Evolutionary conservation across 1,139 yeast genomes (phyloP), one percentile per base, ranked within the genome.

Genomic region (Yueomyces sp.): DNA sequence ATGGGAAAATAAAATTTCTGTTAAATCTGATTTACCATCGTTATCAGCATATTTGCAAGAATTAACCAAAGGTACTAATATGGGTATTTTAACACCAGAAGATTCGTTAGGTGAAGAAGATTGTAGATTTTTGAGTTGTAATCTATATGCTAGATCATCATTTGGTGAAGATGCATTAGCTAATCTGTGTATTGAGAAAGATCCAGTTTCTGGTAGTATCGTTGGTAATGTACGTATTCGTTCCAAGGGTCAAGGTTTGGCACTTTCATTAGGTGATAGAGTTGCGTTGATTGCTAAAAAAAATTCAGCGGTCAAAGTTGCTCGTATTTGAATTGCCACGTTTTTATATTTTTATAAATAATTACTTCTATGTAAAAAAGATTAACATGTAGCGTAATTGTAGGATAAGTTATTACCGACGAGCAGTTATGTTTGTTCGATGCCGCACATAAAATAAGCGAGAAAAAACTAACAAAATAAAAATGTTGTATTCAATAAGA

Each of bases 81-180:
- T 91, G 97, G 80, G 81, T 43, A 82, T 95, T 60, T 73, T 93
- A 57, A 93, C 97, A 0, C 87, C 95, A 2, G 91, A 91, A 40
- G 96, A 95, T 4, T 50, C 63, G 6, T 73, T 78, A 55, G 93
- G 89, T 36, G 86, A 81, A 59, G 91, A 83, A 55, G 73, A 71
- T 41, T 86, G 96, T 61, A 91, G 83, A 62, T 93, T 93, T 66
- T 71, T 93, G 57, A 83, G 95, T 53, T 97, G 98, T 42, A 93
- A 93, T 61, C 68, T 93, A 59, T 93, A 91, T 60, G 89, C 97
- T 5, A 77, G 84, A 57, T 84, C 96, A 19, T 80, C 95, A 9
- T 93, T 93, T 64, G 98, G 98, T 41, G 99, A 93, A 65, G 97
- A 91, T 61, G 97, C 96, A 0, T 73, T 93, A 60, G 98, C 97